Conservation (phyloP, 208 protist species). For the Leishmania martiniquensis region DNA sequence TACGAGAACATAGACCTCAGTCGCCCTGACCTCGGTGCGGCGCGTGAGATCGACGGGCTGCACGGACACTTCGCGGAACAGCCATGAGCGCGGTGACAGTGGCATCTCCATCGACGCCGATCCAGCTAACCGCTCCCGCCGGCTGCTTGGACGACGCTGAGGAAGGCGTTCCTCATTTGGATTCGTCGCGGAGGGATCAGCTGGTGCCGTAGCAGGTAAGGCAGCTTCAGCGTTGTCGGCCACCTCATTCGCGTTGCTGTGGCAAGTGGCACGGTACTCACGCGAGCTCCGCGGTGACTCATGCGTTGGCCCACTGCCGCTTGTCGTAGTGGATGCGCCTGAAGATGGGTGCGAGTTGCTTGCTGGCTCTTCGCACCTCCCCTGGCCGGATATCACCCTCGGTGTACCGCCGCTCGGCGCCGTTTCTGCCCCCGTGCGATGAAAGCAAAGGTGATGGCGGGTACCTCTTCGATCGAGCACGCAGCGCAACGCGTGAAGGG, state of each 20-base stretch:
- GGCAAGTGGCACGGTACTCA: not conserved
- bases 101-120: not conserved
- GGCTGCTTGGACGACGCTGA: not conserved
- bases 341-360: not conserved
- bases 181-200: not conserved
- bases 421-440: no score
- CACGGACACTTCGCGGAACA: conserved; percentile 28
- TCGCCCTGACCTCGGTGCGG: conserved; percentile 31
- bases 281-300: not conserved
- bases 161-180: not conserved
- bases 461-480: conserved; percentile 20
- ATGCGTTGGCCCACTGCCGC: not conserved
- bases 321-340: not conserved
- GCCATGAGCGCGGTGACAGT: conserved; percentile 28
- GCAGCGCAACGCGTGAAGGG: conserved; percentile 29
- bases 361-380: not conserved
- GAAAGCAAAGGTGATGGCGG: not conserved
- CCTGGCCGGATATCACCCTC: not conserved
- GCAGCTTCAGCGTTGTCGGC: not conserved
- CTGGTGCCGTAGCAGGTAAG: not conserved
- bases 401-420: not conserved
- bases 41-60: conserved; percentile 52
- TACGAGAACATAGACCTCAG: conserved; percentile 65
- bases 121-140: not conserved
- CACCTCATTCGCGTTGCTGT: not conserved